These are phyloP conservation scores for Suillus fuscotomentosus DNA, from an alignment of 768 basidiomycete genomes.

Conservation along the genomic window DNA sequence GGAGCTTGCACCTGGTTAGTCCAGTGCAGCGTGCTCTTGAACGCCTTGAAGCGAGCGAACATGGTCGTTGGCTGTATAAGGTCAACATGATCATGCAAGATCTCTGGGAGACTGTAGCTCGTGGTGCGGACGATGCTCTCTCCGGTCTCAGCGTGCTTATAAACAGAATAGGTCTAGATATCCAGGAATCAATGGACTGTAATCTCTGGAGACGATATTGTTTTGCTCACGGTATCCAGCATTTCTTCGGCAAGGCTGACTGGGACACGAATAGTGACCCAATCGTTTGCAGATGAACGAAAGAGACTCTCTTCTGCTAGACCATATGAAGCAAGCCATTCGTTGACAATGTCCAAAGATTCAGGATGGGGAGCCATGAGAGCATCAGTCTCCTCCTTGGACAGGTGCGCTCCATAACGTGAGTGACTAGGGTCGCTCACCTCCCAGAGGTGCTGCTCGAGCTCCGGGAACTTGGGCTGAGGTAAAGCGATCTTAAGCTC, in stretches of 20 bases:
- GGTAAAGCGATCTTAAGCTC: slow-evolving; percentile 57
- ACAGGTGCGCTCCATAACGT: slow-evolving; percentile 57
- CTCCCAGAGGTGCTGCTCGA: slow-evolving; percentile 55
- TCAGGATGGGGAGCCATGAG: slow-evolving; percentile 57
- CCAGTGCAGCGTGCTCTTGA: slow-evolving; percentile 42
- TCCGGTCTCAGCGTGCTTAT: slow-evolving; percentile 52
- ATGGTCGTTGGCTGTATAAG: slow-evolving; percentile 72
- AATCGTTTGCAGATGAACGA: slow-evolving; percentile 68
- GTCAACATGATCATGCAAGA: slow-evolving; percentile 60
- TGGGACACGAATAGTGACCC: slow-evolving; percentile 60
- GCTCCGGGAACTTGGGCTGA: slow-evolving; percentile 46
- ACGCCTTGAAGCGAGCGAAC: slow-evolving; percentile 49
- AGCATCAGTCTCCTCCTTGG: slow-evolving; percentile 63
- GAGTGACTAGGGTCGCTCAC: slow-evolving; percentile 54
- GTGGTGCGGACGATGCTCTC: slow-evolving; percentile 63
- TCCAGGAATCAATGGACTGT: not conserved
- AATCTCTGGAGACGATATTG: not conserved
- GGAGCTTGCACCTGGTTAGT: slow-evolving; percentile 11
- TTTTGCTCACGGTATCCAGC: slow-evolving; percentile 56
- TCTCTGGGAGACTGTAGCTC: slow-evolving; percentile 63
- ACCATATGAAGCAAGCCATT: slow-evolving; percentile 62
- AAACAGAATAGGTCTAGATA: slow-evolving; percentile 59
- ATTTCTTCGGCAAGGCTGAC: slow-evolving; percentile 63
- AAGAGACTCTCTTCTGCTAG: slow-evolving; percentile 44
- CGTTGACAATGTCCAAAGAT: slow-evolving; percentile 52